These are phyloP conservation scores for Lactifluus echinatus DNA, from an alignment of 768 basidiomycete species.

Conservation along the genomic window DNA sequence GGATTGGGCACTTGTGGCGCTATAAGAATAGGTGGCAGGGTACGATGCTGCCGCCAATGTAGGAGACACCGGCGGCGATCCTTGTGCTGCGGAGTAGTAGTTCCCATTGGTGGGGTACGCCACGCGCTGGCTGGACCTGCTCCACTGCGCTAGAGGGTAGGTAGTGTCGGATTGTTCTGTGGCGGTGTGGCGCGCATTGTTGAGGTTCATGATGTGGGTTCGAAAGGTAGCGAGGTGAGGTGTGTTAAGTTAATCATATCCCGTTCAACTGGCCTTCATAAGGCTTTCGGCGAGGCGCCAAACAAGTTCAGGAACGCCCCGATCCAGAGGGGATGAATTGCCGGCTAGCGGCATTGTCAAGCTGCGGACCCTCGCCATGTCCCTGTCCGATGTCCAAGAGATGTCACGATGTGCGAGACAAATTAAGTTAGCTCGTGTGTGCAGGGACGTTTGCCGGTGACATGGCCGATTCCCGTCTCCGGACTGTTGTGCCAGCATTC, in stretches of 20 bases:
- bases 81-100: constrained; percentile 12
- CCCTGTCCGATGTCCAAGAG: constrained; percentile 5
- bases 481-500: not conserved
- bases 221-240: constrained; percentile 1
- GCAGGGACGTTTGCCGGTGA: constrained; percentile 16
- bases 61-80: constrained; percentile 15
- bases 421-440: constrained; percentile 19
- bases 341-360: constrained; percentile 17
- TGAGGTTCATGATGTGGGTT: constrained; percentile 18
- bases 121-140: constrained; percentile 15
- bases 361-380: constrained; percentile 16
- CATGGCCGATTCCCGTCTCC: constrained; percentile 12
- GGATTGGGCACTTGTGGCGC: not conserved
- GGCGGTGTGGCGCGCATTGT: constrained; percentile 19
- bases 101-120: constrained; percentile 10
- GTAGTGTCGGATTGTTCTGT: constrained; percentile 8
- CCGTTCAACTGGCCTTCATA: constrained; percentile 18
- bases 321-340: constrained; percentile 13
- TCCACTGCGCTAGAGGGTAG: constrained; percentile 16
- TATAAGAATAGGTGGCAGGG: constrained; percentile 6
- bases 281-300: constrained; percentile 19
- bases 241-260: constrained; percentile 8
- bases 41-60: not conserved
- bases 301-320: constrained; percentile 18
- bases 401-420: constrained; percentile 18